Base-by-base conservation (phyloP, 306 rosid genomes). In the Fagus sylvatica region DNA sequence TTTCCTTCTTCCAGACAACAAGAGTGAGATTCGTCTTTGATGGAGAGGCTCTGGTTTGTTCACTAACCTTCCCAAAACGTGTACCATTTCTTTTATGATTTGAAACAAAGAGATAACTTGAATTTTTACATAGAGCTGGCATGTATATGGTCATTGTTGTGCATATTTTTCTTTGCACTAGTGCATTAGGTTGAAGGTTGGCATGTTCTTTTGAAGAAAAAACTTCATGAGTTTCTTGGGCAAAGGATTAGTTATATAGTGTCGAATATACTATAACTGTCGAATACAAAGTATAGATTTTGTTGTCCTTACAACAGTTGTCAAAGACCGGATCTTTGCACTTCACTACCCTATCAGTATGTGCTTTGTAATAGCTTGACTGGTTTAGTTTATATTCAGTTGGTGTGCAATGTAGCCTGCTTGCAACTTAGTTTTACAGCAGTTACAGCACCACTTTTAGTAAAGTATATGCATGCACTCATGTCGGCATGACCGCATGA, bases 1-100 rank as follows among this genome's bases (percentile, higher is more conserved):
- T 69, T 70, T 87, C 80, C 60, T 69, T 74, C 83, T 75, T 69
- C 41, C 84, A 95, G 98, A 82, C 98, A 53, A 91, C 98, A 10
- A 86, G 98, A 86, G 93, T 95, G 69, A 89, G 93, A 82, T 95
- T 95, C 57, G 98, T 92, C 86, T 95, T 92, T 33, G 90, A 91
- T 76, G 85, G 81, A 4, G 89, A 95, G 65, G 90, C 98, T 78
- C 85, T 95, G 98, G 98, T 95, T 86, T 64, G 96, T 79, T 82
- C 51, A 3, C 80, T 83, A 71, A 72, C 78, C 77, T 82, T 74
- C 68, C 69, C 62, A 66, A 49, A 66, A 74, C 54, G 36, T 75
- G 32, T 46, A 40, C 36, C 71, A 40, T 68, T 76, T 75, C 41
- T 67, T 32, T 22, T 42, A 54, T 22, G 37, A 56, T 53, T 53